Evolutionary conservation across 1,139 yeast species (phyloP), one percentile per base, ranked within the genome.

Genomic region (Kodamaea derodonti): DNA sequence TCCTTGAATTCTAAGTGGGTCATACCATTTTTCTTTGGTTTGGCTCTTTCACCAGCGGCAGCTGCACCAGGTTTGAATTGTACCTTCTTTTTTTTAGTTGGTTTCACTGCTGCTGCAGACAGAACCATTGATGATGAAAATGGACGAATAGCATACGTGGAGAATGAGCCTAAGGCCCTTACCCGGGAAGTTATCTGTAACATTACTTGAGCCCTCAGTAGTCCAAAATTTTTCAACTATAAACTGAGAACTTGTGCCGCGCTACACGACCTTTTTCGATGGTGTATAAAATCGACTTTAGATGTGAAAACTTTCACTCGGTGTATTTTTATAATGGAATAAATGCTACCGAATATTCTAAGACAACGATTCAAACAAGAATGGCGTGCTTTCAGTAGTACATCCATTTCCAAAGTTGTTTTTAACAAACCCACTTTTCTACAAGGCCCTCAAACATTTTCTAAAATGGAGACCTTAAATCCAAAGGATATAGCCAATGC

Each of bases 11-110:
- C 49, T 32, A 63, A 56, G 43, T 66, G 74, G 40, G 74, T 67
- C 67, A 67, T 67, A 35, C 72, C 72, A 11, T 66, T 60, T 42
- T 65, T 66, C 44, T 61, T 66, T 27, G 51, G 57, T 46, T 58
- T 64, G 38, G 36, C 24, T 17, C 33, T 20, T 14, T 40, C 44
- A 13, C 34, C 34, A 10, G 25, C 24, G 4, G 23, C 26, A 14
- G 31, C 31, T 7, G 37, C 38, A 14, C 38, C 38, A 7, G 40
- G 43, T 24, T 41, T 38, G 30, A 41, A 40, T 23, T 40, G 37
- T 14, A 41, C 43, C 40, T 40, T 41, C 26, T 34, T 35, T 35
- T 41, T 43, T 36, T 39, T 42, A 17, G 46, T 39, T 3, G 44
- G 47, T 10, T 36, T 32, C 2, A 31, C 33, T 3, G 39, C 38